A percentile compares a stretch with the other conserved stretches of the same genome.
phyloP scores from a whole-genome alignment of 768 basidiomycete species.

The Phylloporus sp. region DNA sequence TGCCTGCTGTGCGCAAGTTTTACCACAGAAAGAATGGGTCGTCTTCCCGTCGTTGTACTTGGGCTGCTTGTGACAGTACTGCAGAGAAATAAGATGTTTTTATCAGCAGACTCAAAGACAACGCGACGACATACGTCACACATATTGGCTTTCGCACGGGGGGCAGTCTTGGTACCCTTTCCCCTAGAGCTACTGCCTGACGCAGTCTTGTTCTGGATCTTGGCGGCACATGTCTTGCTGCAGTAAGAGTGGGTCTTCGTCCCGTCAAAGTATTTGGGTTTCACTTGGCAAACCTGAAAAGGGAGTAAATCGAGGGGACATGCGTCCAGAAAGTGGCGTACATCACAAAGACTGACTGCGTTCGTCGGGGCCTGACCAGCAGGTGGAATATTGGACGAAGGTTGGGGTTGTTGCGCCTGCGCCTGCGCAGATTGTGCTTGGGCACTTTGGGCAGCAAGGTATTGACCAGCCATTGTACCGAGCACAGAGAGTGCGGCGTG shows the following conservation, averaged over 20 bases:
- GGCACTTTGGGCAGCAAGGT: conserved; percentile 29
- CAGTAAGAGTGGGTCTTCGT: conserved; percentile 54
- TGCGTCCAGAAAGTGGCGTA: conserved; percentile 26
- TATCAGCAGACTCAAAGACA: conserved; percentile 1
- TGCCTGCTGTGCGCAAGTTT: conserved; percentile 53
- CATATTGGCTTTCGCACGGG: conserved; percentile 33
- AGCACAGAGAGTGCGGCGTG: conserved; percentile 34
- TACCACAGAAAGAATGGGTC: conserved; percentile 59
- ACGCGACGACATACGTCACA: conserved; percentile 42
- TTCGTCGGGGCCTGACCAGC: conserved; percentile 20
- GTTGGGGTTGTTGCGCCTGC: conserved; percentile 24
- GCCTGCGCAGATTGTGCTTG: conserved; percentile 25
- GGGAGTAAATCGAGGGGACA: conserved; percentile 2
- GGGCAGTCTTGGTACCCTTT: conserved; percentile 21
- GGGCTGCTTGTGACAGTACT: conserved; percentile 58
- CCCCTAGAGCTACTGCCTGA: conserved; percentile 24
- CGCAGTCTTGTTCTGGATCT: conserved; percentile 33
- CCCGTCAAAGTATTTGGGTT: conserved; percentile 55
- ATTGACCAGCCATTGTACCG: conserved; percentile 34
- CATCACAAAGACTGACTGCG: conserved; percentile 45
- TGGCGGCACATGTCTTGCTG: conserved; percentile 52
- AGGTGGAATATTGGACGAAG: conserved; percentile 7
- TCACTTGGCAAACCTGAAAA: conserved; percentile 47
- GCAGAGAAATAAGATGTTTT: conserved; percentile 5
- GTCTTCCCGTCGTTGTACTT: conserved; percentile 55